These are phyloP conservation scores for Cladorrhinum sp. DNA, from an alignment of 2,329 filamentous ascomycete species.

Conservation along the genomic window DNA sequence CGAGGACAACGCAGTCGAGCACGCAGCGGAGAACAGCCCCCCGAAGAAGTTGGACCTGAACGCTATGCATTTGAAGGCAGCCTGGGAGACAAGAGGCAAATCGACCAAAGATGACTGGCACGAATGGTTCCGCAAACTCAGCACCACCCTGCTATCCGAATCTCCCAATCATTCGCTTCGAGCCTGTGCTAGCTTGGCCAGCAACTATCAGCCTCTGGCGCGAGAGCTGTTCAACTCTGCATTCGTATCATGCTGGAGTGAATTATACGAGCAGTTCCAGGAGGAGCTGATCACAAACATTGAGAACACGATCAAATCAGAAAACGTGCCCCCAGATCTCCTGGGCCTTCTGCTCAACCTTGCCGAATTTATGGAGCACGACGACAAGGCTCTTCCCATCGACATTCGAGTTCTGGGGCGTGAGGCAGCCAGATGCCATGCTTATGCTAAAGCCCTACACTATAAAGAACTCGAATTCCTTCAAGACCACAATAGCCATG, in stretches of 20 bases:
- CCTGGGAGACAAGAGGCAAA: constrained; percentile 95
- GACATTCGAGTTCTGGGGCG: constrained; percentile 92
- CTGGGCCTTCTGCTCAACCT: constrained; percentile 91
- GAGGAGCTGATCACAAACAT: constrained; percentile 95
- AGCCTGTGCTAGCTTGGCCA: constrained; percentile 87
- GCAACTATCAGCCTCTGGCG: constrained; percentile 85
- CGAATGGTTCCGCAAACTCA: constrained; percentile 96
- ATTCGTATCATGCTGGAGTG: constrained; percentile 98
- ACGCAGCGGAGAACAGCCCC: constrained; percentile 71
- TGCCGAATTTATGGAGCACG: constrained; percentile 99
- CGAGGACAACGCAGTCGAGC: constrained; percentile 73
- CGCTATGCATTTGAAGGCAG: constrained; percentile 91
- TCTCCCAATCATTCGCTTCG: constrained; percentile 93
- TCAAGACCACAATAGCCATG: constrained; percentile 91
- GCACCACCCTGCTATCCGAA: constrained; percentile 89
- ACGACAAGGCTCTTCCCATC: constrained; percentile 96
- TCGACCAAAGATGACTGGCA: constrained; percentile 99
- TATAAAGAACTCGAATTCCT: constrained; percentile 99
- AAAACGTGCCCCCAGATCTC: constrained; percentile 93
- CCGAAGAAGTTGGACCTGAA: constrained; percentile 97
- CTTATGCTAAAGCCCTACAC: constrained; percentile 95
- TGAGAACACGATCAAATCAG: constrained; percentile 90
- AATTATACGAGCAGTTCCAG: constrained; percentile 94
- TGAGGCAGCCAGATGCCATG: constrained; percentile 94
- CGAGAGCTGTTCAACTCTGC: constrained; percentile 97